Evolutionary conservation across 352 stramenopile species (phyloP), one percentile per base, ranked within the genome.

Genomic region (Achlya hypogyna): DNA sequence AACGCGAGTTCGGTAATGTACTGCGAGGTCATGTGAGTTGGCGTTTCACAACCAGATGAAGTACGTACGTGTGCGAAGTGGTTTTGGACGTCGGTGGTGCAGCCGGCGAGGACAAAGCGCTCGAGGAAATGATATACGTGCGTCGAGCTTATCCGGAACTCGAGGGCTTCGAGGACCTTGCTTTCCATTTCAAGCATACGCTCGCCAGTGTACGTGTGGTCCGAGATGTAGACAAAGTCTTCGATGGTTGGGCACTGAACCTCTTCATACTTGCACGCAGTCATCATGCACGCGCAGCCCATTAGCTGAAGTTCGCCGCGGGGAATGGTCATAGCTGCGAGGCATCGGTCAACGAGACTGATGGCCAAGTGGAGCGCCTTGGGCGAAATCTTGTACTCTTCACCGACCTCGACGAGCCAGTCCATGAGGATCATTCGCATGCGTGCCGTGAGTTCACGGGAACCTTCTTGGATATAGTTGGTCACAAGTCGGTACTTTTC

Each of bases 351-450:
- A 22, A 96, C 82, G 29, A 94, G 75, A 60, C 93, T 16, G 72
- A 91, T 81, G 65, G 84, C 78, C 51, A 91, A 87, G 74, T 93
- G 84, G 34, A 93, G 89, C 8, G 86, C 92, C 66, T 90, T 75
- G 5, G 82, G 84, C 69, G 89, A 76, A 9, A 95, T 75, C 54
- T 93, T 80, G 66, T 92, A 95, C 72, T 95, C 83, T 72, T 92
- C 81, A 35, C 79, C 77, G 35, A 95, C 86, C 69, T 95, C 86
- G 22, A 99, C 93, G 6, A 99, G 87, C 98, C 98, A 99, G 78
- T 99, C 97, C 28, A 99, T 89, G 49, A 99, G 85, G 69, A 99
- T 99, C 16, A 96, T 96, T 62, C 97, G 84, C 98, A 99, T 99
- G 65, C 98, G 97, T 71, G 98, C 93, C 74, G 99, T 99, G 72